phyloP scores from a whole-genome alignment of 257 asterid genomes.

The Plectranthus barbatus region DNA sequence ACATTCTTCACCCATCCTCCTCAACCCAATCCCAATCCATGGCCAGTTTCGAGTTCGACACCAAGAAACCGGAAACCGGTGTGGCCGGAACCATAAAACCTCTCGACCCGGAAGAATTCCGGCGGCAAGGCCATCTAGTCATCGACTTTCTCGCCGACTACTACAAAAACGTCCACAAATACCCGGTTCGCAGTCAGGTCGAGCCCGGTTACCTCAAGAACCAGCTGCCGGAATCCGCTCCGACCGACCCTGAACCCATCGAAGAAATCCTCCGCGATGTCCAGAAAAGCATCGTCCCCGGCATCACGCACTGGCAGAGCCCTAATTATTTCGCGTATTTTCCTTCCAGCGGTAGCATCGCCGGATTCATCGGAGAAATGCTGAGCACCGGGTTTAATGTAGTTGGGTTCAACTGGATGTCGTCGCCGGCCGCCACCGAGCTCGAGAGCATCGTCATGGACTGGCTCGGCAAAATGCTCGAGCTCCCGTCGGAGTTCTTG shows the following conservation, averaged over 20 bases:
- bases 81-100: conserved; percentile 38
- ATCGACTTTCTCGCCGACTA: conserved; percentile 64
- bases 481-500: conserved; percentile 38
- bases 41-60: too few relatives aligned
- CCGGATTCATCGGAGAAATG: conserved; percentile 59
- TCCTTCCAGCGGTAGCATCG: conserved; percentile 42
- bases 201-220: conserved; percentile 51
- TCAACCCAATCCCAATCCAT: too few relatives aligned
- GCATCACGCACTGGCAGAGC: conserved; percentile 66
- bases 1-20: too few relatives aligned
- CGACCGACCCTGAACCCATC: conserved; percentile 36
- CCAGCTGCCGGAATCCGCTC: conserved; percentile 32
- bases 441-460: conserved; percentile 56
- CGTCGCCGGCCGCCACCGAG: conserved; percentile 68
- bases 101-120: conserved; percentile 53
- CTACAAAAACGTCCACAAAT: conserved; percentile 51
- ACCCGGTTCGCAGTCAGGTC: conserved; percentile 67
- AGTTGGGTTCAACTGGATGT: conserved; percentile 59
- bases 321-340: conserved; percentile 55
- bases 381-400: conserved; percentile 49
- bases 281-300: conserved; percentile 41
- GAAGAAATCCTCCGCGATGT: conserved; percentile 44
- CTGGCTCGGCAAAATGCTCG: conserved; percentile 49
- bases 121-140: conserved; percentile 48
- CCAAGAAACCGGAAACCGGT: conserved; percentile 3